Conservation (phyloP, 2,329 filamentous ascomycete species). For the Nemania bipapillata region DNA sequence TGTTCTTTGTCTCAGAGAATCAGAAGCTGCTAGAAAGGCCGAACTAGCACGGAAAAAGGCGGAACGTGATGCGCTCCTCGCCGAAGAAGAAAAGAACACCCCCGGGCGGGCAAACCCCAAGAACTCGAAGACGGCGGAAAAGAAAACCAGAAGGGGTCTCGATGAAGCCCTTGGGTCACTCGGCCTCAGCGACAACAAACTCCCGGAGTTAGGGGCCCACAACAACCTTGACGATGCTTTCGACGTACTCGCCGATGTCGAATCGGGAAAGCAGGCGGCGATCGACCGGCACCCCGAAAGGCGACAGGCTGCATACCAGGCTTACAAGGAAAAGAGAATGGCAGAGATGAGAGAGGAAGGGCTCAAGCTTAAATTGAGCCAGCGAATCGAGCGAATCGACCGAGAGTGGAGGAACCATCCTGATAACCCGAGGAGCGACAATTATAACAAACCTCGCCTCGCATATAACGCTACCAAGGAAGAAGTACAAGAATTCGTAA, state of each 20-base stretch:
- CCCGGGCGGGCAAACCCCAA: constrained; percentile 70
- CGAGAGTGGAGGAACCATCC: too few species aligned
- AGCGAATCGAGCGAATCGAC: not conserved
- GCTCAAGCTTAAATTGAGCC: constrained; percentile 64
- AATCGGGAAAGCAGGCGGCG: constrained; percentile 46
- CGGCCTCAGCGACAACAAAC: constrained; percentile 58
- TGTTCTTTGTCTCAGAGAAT: constrained; percentile 70
- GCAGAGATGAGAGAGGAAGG: constrained; percentile 87
- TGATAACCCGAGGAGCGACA: too few species aligned
- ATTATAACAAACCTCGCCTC: too few species aligned
- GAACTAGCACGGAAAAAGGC: constrained; percentile 89
- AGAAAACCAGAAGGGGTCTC: constrained; percentile 65
- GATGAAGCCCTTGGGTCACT: constrained; percentile 70
- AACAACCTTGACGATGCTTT: constrained; percentile 93
- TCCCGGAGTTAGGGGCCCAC: constrained; percentile 76
- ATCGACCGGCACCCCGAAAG: constrained; percentile 91
- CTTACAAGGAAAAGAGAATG: constrained; percentile 78
- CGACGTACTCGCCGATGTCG: constrained; percentile 68
- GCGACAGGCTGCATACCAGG: constrained; percentile 78
- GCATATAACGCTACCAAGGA: constrained; percentile 85
- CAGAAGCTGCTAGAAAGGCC: constrained; percentile 83
- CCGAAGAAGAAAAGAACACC: constrained; percentile 79
- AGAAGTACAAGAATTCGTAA: too few species aligned
- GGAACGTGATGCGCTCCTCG: constrained; percentile 83
- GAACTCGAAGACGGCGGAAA: constrained; percentile 73